These are phyloP conservation scores for Schoenoplectus triqueter DNA, from an alignment of 202 grass and related monocot species.

Conservation along the genomic window DNA sequence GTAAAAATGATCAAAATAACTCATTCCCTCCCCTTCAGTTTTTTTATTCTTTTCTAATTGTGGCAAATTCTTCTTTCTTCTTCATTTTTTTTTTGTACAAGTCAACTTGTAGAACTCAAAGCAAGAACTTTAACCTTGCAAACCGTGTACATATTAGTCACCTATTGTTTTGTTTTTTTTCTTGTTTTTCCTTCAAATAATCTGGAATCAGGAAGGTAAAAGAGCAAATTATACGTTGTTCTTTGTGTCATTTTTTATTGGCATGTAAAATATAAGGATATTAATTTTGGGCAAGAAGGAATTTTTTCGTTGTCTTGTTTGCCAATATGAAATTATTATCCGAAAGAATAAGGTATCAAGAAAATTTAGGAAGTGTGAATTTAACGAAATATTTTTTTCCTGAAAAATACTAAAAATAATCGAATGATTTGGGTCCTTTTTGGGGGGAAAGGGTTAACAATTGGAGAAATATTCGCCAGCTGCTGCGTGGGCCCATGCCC, in stretches of 20 bases:
- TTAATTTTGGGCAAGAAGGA: no score
- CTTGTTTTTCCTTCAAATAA: not conserved
- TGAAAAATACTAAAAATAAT: not conserved
- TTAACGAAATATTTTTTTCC: not conserved
- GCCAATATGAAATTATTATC: not conserved
- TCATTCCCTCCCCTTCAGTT: no score
- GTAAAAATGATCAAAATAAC: no score
- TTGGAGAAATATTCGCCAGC: slow-evolving; percentile 22
- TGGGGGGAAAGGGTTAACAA: not conserved
- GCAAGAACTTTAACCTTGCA: not conserved
- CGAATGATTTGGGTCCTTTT: not conserved
- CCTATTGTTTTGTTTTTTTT: not conserved
- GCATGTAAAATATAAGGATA: no score
- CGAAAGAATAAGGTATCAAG: not conserved
- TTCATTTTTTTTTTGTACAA: not conserved
- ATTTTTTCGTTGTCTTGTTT: no score
- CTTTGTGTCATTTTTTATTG: no score
- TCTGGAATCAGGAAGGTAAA: no score
- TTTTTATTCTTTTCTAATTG: no score
- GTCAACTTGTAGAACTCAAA: not conserved
- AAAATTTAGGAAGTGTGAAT: not conserved
- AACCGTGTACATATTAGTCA: not conserved
- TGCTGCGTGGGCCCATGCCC: not conserved
- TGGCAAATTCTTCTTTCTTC: no score
- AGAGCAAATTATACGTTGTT: no score